Evolutionary conservation across 495 filamentous ascomycete genomes (phyloP), one percentile per base, ranked within the genome.

Genomic region (Mytilinidion resinicola): DNA sequence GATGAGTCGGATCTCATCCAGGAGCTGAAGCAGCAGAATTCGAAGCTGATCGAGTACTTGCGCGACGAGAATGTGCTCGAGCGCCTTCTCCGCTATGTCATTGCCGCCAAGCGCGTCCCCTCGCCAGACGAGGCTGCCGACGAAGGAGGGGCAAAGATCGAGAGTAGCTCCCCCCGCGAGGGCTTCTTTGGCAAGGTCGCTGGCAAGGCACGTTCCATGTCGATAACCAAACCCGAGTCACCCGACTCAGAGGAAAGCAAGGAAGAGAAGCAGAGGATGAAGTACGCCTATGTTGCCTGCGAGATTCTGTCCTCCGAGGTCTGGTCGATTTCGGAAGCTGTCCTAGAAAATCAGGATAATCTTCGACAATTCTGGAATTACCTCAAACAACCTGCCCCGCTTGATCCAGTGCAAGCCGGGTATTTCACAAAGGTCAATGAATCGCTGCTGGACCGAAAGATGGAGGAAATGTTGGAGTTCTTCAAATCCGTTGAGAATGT

Each of bases 401-500:
- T 99, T 51, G 92, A 97, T 69, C 85, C 91, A 21, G 77, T 96
- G 1, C 91, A 96, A 73, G 93, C 93, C 6, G 90, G 91, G 61
- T 97, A 97, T 64, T 99, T 99, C 69, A 97, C 93, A 14, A 99
- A 97, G 69, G 90, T 99, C 62, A 97, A 96, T 73, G 93, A 99
- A 70, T 85, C 90, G 2, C 74, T 99, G 15, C 84, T 99, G 53
- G 95, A 96, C 71, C 95, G 91, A 72, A 97, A 97, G 80, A 96
- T 95, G 34, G 87, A 91, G 61, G 91, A 96, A 59, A 97, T 96
- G 90, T 73, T 99, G 43, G 84, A 85, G 14, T 83, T 97, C 49
- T 80, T 97, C 61, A 93, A 89, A 69, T 85, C 85, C 3, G 65
- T 96, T 48, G 85, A 92, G 34, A 83, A 85, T 38, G 86, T 95